Evolutionary conservation across 1,284 basidiomycete species (phyloP).

Genomic region (Trichosporon sp.): DNA sequence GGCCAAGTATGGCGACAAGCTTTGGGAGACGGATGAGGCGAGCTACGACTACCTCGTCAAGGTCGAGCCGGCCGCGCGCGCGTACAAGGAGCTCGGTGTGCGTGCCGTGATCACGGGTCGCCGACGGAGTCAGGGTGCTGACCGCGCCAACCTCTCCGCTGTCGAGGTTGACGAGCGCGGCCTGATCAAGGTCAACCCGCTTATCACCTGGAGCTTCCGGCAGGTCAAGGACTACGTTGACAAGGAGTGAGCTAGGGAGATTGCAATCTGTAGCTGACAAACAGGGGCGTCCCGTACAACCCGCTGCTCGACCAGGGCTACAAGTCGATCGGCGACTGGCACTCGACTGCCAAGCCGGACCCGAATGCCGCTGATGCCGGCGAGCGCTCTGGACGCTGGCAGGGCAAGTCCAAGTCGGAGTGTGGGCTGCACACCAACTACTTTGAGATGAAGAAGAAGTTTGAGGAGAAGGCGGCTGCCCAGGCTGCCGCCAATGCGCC

Average conservation of each 20-base stretch:
- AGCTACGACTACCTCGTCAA: slow-evolving; percentile 92
- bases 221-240: slow-evolving; percentile 83
- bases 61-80: slow-evolving; percentile 87
- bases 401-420: slow-evolving; percentile 83
- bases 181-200: slow-evolving; percentile 88
- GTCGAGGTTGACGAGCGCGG: slow-evolving; percentile 90
- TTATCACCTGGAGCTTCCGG: slow-evolving; percentile 82
- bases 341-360: slow-evolving; percentile 68
- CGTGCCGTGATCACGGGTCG: slow-evolving; percentile 90
- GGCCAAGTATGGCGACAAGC: slow-evolving; percentile 65
- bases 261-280: neutral
- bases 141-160: slow-evolving; percentile 73
- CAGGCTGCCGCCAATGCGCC: neutral
- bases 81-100: slow-evolving; percentile 75
- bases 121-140: slow-evolving; percentile 83
- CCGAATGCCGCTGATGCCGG: slow-evolving; percentile 57
- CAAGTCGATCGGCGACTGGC: slow-evolving; percentile 93
- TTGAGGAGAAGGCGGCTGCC: slow-evolving; percentile 35
- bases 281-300: slow-evolving; percentile 75
- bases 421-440: slow-evolving; percentile 92
- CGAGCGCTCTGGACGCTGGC: slow-evolving; percentile 89
- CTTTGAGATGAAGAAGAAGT: slow-evolving; percentile 53
- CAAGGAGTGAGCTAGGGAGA: slow-evolving; percentile 53
- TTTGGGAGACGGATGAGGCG: slow-evolving; percentile 87
- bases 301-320: slow-evolving; percentile 84